These are phyloP conservation scores for Vitis amurensis DNA, from an alignment of 164 flowering plant genomes.

Conservation along the genomic window DNA sequence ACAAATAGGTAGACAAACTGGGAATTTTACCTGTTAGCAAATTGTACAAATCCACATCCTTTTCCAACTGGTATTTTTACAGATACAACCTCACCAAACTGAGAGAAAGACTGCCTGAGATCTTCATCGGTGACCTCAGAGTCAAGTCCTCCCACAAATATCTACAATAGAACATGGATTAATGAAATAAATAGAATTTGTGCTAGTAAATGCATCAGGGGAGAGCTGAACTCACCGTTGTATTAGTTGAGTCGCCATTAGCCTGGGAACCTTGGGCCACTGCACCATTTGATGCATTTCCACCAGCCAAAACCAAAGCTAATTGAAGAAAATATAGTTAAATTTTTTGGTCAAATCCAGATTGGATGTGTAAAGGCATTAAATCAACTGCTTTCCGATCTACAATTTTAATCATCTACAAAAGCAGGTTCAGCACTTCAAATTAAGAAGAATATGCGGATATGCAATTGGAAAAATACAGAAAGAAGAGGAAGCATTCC, in stretches of 20 bases:
- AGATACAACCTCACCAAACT: constrained; percentile 60
- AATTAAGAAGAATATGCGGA: neutral
- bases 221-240: constrained; percentile 64
- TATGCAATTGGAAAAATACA: too few species aligned
- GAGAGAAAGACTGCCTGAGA: constrained; percentile 51
- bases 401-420: neutral
- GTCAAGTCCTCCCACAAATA: constrained; percentile 76
- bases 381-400: neutral
- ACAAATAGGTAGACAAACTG: neutral
- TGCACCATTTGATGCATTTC: constrained; percentile 63
- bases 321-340: constrained; percentile 9
- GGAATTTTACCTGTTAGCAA: constrained; percentile 48
- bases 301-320: constrained; percentile 67
- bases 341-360: neutral
- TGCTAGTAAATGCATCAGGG: neutral
- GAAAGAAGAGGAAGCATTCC: neutral
- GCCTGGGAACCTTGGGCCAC: constrained; percentile 49
- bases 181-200: neutral
- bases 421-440: neutral
- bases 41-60: constrained; percentile 77
- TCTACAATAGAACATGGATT: constrained; percentile 26
- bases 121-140: constrained; percentile 59
- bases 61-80: constrained; percentile 66
- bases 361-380: neutral
- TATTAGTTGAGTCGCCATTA: constrained; percentile 71